These are phyloP conservation scores for Stenocarpella maydis DNA, from an alignment of 2,329 filamentous ascomycete genomes.

Conservation along the genomic window DNA sequence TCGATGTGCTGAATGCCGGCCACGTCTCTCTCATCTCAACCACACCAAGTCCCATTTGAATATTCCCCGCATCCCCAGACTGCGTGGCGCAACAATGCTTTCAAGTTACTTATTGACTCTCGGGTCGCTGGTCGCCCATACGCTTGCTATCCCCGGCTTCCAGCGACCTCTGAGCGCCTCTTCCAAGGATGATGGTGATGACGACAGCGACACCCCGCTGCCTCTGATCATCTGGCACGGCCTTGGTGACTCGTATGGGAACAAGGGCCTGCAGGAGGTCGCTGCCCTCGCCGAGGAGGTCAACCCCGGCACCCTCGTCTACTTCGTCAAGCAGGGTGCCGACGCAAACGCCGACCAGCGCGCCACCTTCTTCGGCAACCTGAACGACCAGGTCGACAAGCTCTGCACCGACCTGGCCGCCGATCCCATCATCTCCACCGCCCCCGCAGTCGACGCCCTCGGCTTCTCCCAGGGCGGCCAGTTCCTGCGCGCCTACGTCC, in stretches of 20 bases:
- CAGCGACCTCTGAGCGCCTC: constrained; percentile 36
- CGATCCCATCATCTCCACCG: constrained; percentile 82
- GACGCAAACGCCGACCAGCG: constrained; percentile 75
- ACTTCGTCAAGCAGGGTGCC: constrained; percentile 77
- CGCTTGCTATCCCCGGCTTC: constrained; percentile 43
- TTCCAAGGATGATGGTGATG: constrained; percentile 44
- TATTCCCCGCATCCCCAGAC: neutral
- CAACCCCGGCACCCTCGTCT: constrained; percentile 85
- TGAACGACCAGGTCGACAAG: constrained; percentile 77
- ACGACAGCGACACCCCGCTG: constrained; percentile 71
- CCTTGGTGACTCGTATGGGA: constrained; percentile 76
- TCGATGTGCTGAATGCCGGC: neutral
- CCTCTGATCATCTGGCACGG: constrained; percentile 96
- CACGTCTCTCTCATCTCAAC: neutral
- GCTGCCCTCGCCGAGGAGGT: constrained; percentile 74
- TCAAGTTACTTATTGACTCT: constrained; percentile 40
- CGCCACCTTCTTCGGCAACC: constrained; percentile 90
- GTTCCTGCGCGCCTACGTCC: constrained; percentile 89
- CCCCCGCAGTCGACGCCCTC: constrained; percentile 85
- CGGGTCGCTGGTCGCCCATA: constrained; percentile 45
- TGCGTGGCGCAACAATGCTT: constrained; percentile 34
- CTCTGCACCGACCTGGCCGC: constrained; percentile 81
- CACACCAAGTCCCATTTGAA: neutral
- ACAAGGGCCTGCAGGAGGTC: constrained; percentile 76
- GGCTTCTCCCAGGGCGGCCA: constrained; percentile 97